Evolutionary conservation across 148 eudicot genomes (phyloP), one percentile per base, ranked within the genome.

Genomic region (Rhododendron williamsianum): DNA sequence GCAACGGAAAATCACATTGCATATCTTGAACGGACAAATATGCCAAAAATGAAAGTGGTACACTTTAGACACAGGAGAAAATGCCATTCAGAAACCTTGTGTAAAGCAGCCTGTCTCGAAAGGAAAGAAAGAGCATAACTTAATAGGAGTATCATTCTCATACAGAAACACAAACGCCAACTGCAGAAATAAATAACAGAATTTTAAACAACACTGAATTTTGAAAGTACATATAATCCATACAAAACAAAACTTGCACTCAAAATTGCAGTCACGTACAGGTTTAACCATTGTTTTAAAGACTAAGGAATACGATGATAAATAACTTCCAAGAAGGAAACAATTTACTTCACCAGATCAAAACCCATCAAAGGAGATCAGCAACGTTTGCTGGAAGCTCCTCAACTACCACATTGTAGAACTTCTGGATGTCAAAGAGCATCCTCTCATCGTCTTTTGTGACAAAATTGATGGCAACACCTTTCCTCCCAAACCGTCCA

Each of bases 401-500:
- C 88, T 94, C 94, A 63, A 94, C 43, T 2, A 86, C 87, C 38
- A 94, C 94, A 86, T 91, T 92, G 86, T 93, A 93, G 77, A 93
- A 93, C 78, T 90, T 93, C 88, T 93, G 94, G 84, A 93, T 94
- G 90, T 94, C 95, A 81, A 85, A 81, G 23, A 94, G 93, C 95
- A 94, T 92, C 85, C 91, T 90, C 73, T 91, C 94, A 83, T 94
- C 96, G 54, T 92, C 94, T 81, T 83, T 87, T 45, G 94, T 92
- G 60, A 94, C 94, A 65, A 94, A 94, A 83, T 94, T 94, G 73
- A 94, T 92, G 41, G 96, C 96, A 60, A 92, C 94, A 90, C 96
- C 96, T 89, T 94, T 94, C 87, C 96, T 94, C 58, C 96, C 96
- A 69, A 94, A 92, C 69, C 94, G 90, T 43, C 96, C 96, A 89